A percentile compares a stretch with the other conserved stretches of the same genome.
phyloP scores from a whole-genome alignment of 2,329 filamentous ascomycete genomes.

The Stenocarpella maydis region DNA sequence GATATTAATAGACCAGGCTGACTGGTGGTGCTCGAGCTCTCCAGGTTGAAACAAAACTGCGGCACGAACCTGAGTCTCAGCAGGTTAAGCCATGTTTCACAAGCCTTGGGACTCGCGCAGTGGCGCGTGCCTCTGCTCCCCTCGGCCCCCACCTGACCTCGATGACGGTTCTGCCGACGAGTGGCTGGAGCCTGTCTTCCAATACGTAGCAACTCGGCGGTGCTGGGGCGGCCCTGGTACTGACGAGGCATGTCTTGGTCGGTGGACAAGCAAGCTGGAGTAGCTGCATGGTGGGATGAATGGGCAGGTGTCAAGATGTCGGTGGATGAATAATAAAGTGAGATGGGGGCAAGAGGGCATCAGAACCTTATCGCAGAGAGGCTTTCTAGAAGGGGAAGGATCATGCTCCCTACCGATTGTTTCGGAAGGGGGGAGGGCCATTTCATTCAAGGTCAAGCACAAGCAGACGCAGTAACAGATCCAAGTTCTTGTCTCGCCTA shows the following conservation, averaged over 20 bases:
- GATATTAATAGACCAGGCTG: constrained; percentile 17
- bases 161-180: neutral
- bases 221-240: no score
- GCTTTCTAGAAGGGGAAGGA: constrained; percentile 12
- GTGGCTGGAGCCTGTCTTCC: neutral
- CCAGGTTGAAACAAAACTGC: constrained; percentile 25
- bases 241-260: neutral
- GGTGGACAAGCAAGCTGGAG: neutral
- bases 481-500: constrained; percentile 4
- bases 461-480: constrained; percentile 4
- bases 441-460: constrained; percentile 6
- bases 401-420: constrained; percentile 4
- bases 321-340: no score
- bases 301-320: neutral
- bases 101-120: constrained; percentile 17
- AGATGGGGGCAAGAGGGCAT: neutral
- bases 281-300: neutral
- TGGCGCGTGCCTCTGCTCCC: neutral
- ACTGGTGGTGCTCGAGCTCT: constrained; percentile 3
- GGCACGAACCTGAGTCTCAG: constrained; percentile 26
- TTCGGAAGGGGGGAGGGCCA: neutral
- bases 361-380: neutral
- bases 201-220: no score
- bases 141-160: neutral
- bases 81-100: constrained; percentile 27